Evolutionary conservation across 192 early-diverging fungal genomes (phyloP).

Genomic region (Physocladia obscura): DNA sequence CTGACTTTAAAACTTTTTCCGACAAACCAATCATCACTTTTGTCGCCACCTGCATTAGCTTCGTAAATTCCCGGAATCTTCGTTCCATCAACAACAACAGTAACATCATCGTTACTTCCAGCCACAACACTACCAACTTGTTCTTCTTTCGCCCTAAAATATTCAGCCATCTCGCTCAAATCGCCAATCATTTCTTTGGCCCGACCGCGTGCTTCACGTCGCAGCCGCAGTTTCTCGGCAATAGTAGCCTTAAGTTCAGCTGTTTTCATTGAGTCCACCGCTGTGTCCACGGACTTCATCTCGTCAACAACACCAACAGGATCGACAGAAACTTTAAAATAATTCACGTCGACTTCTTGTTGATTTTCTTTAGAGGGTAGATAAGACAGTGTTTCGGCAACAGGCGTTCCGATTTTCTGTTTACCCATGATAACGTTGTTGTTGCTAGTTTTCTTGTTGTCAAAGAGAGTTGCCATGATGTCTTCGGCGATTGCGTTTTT

Average conservation of each 20-base stretch:
- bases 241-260: too few species aligned
- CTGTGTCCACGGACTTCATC: not conserved
- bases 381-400: not conserved
- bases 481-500: not conserved
- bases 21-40: constrained; percentile 40
- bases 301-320: too few species aligned
- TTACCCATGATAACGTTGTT: too few species aligned
- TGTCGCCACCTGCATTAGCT: too few species aligned
- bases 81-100: too few species aligned
- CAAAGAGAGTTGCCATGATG: not conserved
- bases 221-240: not conserved
- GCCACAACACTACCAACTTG: too few species aligned
- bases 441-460: too few species aligned
- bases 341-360: too few species aligned
- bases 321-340: too few species aligned
- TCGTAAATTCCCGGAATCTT: too few species aligned
- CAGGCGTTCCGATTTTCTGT: not conserved
- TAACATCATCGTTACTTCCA: too few species aligned
- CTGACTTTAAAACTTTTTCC: constrained; percentile 17
- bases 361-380: not conserved
- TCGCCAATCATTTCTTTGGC: not conserved
- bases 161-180: not conserved
- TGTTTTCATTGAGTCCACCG: too few species aligned
- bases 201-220: not conserved
- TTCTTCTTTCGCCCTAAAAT: not conserved